Evolutionary conservation across 176 grass and related monocot genomes (phyloP), one percentile per base, ranked within the genome.

Genomic region (Olyra latifolia): DNA sequence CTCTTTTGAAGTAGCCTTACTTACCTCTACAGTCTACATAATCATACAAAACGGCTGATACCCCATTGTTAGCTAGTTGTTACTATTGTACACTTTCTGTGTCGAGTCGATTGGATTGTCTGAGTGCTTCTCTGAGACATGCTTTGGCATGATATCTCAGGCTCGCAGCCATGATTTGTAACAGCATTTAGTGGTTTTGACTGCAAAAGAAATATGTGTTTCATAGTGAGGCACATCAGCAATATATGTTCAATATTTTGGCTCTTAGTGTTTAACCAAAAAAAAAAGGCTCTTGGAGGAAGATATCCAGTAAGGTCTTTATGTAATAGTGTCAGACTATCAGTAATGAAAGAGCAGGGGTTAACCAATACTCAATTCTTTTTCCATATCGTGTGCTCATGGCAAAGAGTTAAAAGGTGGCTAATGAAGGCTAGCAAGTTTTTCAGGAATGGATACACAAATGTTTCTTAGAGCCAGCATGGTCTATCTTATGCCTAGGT

Each of bases 381-480:
- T 75, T 55, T 75, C 9, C 12, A 70, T 50, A 23, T 22, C 10
- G 8, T 68, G 20, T 43, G 39, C 30, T 74, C 71, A 75, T 76
- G 71, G 12, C 22, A 67, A 62, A 69, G 14, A 25, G 38, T 5
- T 20, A 20, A 38, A 38, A 19, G 46, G 14, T 62, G 29, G 6
- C 63, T 20, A 50, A 74, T 53, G n/a, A 73, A 82, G 69, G 56
- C 11, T 62, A 82, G 23, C 8, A 35, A 80, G 48, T 54, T 86
- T 60, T 86, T 32, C 20, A 62, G n/a, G 44, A 59, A 28, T 76
- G 45, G 54, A 76, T 76, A 35, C 64, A 77, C 78, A 77, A 10
- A 71, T 42, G 5, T 61, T 71, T 62, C 24, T 76, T 71, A 62
- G 71, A 43, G 23, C 17, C 29, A 69, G 16, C n/a, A 50, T 73